Percentiles rank a stretch among this genome's conserved stretches.
Evolutionary conservation across 163 green algal species (phyloP).

Genomic region (Coccomyxa subellipsoidea): DNA sequence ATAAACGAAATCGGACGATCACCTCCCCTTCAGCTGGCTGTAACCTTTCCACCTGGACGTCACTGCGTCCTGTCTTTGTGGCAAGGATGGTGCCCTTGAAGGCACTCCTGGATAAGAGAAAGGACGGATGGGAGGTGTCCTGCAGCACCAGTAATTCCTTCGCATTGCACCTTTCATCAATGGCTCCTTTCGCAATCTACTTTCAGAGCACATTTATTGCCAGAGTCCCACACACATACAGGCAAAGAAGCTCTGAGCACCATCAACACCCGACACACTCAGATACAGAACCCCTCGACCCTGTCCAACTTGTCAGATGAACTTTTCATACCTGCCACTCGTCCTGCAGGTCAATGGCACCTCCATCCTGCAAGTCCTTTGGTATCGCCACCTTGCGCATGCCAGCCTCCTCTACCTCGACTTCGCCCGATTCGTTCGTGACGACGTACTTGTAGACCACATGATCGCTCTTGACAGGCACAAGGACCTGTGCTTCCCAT

Average conservation of each 20-base stretch:
- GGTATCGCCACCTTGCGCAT: slow-evolving; percentile 44
- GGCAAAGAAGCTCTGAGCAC: no score
- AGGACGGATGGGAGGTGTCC: slow-evolving; percentile 51
- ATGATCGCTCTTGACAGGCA: slow-evolving; percentile 19
- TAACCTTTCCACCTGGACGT: background rate
- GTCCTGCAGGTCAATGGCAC: slow-evolving; percentile 40
- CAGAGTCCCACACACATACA: no score
- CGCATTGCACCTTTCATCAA: background rate
- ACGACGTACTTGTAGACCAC: slow-evolving; percentile 61
- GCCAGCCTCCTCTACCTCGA: slow-evolving; percentile 38
- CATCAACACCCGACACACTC: no score
- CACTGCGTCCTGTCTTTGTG: background rate
- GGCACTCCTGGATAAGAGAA: slow-evolving; percentile 45
- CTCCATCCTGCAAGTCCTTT: slow-evolving; percentile 35
- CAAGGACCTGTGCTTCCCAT: slow-evolving; percentile 59
- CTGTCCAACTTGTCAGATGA: no score
- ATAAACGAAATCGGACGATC: slow-evolving; percentile 53
- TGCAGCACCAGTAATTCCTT: slow-evolving; percentile 9
- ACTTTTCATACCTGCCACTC: slow-evolving; percentile 26
- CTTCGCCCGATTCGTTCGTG: slow-evolving; percentile 41
- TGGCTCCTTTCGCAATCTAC: no score
- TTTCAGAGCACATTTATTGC: no score
- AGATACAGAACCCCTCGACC: no score
- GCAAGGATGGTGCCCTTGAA: slow-evolving; percentile 55
- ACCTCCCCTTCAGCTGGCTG: slow-evolving; percentile 25